Conservation (phyloP, 164 flowering plant species). For the Stephania japonica region DNA sequence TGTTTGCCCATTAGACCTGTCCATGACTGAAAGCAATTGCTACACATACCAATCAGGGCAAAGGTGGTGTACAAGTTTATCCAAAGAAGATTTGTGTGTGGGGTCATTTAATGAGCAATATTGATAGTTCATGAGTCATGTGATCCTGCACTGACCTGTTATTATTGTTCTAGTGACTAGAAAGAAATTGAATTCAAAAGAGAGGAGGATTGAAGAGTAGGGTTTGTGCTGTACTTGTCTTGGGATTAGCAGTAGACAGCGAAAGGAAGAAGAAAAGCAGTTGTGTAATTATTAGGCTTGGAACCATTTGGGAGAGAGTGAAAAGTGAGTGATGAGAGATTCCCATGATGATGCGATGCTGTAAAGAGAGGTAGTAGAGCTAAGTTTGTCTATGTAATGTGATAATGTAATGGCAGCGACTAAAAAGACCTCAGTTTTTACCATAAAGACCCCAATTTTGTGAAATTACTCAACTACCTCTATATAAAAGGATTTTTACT, state of each 20-base stretch:
- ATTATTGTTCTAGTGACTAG: constrained; percentile 6
- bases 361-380: too few species aligned
- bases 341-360: constrained; percentile 22
- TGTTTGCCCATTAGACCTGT: neutral
- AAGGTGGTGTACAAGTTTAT: neutral
- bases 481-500: too few species aligned
- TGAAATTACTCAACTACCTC: too few species aligned
- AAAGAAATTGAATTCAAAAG: neutral
- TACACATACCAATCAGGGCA: neutral
- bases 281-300: constrained; percentile 31
- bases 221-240: constrained; percentile 20
- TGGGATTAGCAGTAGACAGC: constrained; percentile 22
- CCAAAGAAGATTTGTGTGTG: neutral
- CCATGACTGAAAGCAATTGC: neutral
- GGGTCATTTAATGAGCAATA: neutral
- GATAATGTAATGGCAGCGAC: too few species aligned
- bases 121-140: neutral
- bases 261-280: constrained; percentile 18
- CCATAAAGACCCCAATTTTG: too few species aligned
- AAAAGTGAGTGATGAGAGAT: constrained; percentile 29
- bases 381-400: neutral
- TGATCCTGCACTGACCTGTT: constrained; percentile 1
- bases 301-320: constrained; percentile 26
- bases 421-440: too few species aligned
- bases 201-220: constrained; percentile 18